Base-by-base conservation (phyloP, 129 eudicot genomes). In the Solidago caesia region DNA sequence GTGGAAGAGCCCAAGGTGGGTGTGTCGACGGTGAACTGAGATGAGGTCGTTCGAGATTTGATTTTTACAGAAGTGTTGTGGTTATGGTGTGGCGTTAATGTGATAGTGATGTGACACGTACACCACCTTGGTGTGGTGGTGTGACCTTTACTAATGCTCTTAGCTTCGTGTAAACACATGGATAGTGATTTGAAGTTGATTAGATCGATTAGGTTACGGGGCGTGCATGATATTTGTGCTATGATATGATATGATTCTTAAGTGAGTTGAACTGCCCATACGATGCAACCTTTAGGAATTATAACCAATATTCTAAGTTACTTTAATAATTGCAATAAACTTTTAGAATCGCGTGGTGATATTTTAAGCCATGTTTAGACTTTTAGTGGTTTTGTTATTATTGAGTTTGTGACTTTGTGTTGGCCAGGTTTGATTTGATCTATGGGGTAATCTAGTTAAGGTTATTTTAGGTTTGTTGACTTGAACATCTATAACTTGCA, bases 301-400 rank as follows among this genome's bases (percentile, higher is more conserved):
- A 8, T 47, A 29, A 47, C 47, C 49, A 51, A 74, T 43, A 62
- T 4, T 2, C 9, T 39, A 2, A 29, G 51, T 74, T 62, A 62
- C 70, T 74, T 74, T 74, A 74, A 74, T 73, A 15, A 73, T 73
- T 73, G 14, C 44, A 33, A 29, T 15, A 25, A 33, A 46, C 77
- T 62, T 74, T 58, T 61, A 5, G 44, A 46, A 27, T 53, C 57
- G 71, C 53, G 52, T 74, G 78, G 78, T 74, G 71, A 63, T 39
- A 39, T 41, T 12, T 11, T 63, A 63, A 27, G 46, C 33, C 8
- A 41, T 61, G 58, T 62, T 62, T 62, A 39, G 75, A 53, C 56
- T 71, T 71, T 41, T 57, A 55, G 44, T 45, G 68, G 44, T 29
- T 74, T 56, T 56, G 42, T 44, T 10, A 21, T 48, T 66, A 43